Base-by-base conservation (phyloP, 495 filamentous ascomycete species). In the Aspergillus egyptiacus region DNA sequence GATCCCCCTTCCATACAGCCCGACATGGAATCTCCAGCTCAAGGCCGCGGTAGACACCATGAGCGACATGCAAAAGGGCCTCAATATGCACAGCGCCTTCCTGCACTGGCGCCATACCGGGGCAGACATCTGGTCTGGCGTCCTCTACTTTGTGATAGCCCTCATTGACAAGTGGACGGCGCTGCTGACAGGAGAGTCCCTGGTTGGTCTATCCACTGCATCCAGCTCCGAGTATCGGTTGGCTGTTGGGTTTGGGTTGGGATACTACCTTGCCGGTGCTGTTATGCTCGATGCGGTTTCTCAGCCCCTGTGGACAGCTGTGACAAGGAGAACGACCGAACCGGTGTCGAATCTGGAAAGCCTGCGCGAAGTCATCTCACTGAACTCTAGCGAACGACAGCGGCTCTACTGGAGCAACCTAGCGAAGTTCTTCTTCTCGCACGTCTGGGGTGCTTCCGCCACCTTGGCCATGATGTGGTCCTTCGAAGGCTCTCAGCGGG, bases 51-150 rank as follows among this genome's bases (percentile, higher is more conserved):
- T 55, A 2, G 53, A 55, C n/a, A 55, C 53, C 1, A 50, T 55
- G 41, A 47, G 46, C 24, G 53, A 55, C 15, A 55, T 55, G 53
- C 53, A 55, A 13, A 55, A 55, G 45, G 53, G 53, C 0, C 34
- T 55, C n/a, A 50, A 30, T 19, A 41, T 50, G 22, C 53, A 55
- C 18, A 47, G 18, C 13, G 53, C 53, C 3, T 55, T 55, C 33
- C 23, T 55, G 15, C 53, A 55, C 42, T 55, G 53, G 53, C 46
- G 53, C 4, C 53, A 55, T 28, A 55, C 53, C 17, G 53, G 53
- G 10, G 34, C 53, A 0, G 53, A 55, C 18, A 47, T 55, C n/a
- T 55, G 53, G 53, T 55, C 47, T 14, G 53, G 53, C 27, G 45
- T 55, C 20, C 53, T 55, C 9, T 55, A 55, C 42, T 55, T 55